Conservation (phyloP, 257 asterid genomes). For the Przewalskia tangutica region DNA sequence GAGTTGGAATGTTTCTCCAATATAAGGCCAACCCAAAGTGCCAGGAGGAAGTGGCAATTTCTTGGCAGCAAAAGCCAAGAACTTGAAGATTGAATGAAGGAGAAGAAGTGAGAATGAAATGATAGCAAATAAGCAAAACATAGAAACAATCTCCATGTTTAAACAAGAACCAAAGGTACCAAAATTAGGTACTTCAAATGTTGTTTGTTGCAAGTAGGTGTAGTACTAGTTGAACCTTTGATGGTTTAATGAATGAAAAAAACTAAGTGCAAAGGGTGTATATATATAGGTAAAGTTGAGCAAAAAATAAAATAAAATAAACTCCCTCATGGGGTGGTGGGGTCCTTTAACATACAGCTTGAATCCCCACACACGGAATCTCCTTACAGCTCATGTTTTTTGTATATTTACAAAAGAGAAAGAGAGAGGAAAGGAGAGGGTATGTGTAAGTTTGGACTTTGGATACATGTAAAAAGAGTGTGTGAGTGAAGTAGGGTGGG, state of each 20-base stretch:
- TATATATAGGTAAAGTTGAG: conserved; percentile 27
- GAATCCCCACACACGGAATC: conserved; percentile 53
- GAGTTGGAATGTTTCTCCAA: conserved; percentile 31
- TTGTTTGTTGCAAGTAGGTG: not conserved
- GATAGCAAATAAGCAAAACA: conserved; percentile 6
- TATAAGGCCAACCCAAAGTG: conserved; percentile 33
- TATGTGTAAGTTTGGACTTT: not conserved
- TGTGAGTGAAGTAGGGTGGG: not conserved
- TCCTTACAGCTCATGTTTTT: conserved; percentile 50
- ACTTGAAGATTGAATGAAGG: conserved; percentile 18
- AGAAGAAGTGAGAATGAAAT: conserved; percentile 4
- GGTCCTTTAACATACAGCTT: conserved; percentile 48
- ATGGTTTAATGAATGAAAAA: conserved; percentile 10
- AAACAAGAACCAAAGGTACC: not conserved
- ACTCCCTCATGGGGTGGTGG: not conserved
- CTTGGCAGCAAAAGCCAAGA: conserved; percentile 14
- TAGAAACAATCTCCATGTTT: conserved; percentile 39
- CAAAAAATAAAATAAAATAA: not conserved
- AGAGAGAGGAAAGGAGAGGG: not conserved
- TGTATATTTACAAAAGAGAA: not conserved
- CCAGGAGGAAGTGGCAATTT: conserved; percentile 43
- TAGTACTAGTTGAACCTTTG: not conserved
- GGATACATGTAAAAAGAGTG: not conserved
- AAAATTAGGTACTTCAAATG: not conserved
- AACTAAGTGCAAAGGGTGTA: conserved; percentile 9